These are phyloP conservation scores for Termitomyces sp. DNA, from an alignment of 768 basidiomycete genomes.

Conservation along the genomic window DNA sequence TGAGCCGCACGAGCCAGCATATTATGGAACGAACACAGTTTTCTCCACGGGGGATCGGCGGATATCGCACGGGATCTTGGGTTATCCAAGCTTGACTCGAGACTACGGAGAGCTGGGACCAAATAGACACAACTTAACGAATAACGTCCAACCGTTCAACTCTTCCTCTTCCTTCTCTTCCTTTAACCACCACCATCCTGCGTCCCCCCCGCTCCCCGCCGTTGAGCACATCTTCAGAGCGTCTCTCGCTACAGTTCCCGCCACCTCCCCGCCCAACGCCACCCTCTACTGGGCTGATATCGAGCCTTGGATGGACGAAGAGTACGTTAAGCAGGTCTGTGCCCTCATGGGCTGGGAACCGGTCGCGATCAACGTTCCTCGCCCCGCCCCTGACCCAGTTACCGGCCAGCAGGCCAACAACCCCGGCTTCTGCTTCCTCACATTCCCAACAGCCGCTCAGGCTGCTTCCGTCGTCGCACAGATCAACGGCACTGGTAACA, in stretches of 20 bases:
- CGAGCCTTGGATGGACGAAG: constrained; percentile 97
- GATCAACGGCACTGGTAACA: constrained; percentile 45
- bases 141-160: constrained; percentile 20
- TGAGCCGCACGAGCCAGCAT: constrained; percentile 17
- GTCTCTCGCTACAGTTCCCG: constrained; percentile 16
- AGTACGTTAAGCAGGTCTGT: constrained; percentile 88
- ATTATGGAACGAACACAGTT: constrained; percentile 13
- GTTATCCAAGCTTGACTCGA: constrained; percentile 19
- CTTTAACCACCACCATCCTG: constrained; percentile 43
- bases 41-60: constrained; percentile 27
- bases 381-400: constrained; percentile 50
- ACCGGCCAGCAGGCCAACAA: constrained; percentile 73
- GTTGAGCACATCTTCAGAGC: constrained; percentile 25
- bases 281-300: constrained; percentile 87
- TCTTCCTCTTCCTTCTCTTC: constrained; percentile 41
- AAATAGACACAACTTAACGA: constrained; percentile 42
- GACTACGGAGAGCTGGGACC: constrained; percentile 31
- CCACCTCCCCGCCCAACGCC: constrained; percentile 31
- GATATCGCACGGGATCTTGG: constrained; percentile 18
- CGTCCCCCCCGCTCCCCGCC: constrained; percentile 26
- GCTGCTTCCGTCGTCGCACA: constrained; percentile 71
- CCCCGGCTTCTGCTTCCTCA: constrained; percentile 85
- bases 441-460: constrained; percentile 69
- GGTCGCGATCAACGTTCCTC: constrained; percentile 69
- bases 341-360: constrained; percentile 85